A percentile compares a stretch with the other conserved stretches of the same genome.
Conservation (phyloP, 108 stramenopile species). For the Licmophora abbreviata region DNA sequence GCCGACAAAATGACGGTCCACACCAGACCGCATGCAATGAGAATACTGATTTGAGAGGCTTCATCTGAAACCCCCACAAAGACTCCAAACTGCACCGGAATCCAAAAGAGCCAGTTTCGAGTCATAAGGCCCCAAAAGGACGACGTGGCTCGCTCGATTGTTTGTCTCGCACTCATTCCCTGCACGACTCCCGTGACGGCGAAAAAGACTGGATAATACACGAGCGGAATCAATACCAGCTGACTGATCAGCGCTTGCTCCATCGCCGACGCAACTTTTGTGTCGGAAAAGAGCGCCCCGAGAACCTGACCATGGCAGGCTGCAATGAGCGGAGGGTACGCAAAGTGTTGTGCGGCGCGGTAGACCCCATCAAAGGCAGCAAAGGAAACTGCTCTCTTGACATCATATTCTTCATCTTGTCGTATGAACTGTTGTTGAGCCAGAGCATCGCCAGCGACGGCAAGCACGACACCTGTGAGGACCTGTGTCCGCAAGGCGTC, state of each 20-base stretch:
- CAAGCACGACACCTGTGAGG: slow-evolving; percentile 18
- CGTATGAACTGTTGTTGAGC: slow-evolving; percentile 33
- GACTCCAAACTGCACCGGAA: slow-evolving; percentile 49
- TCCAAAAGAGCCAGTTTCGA: slow-evolving; percentile 51
- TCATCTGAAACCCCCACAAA: slow-evolving; percentile 50
- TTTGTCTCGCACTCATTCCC: slow-evolving; percentile 20
- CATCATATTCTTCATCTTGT: slow-evolving; percentile 23
- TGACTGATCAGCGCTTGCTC: slow-evolving; percentile 46
- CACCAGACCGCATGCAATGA: slow-evolving; percentile 19
- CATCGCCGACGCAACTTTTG: slow-evolving; percentile 20
- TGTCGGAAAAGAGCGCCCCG: slow-evolving; percentile 1
- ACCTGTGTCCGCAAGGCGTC: slow-evolving; percentile 15
- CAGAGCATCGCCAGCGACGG: slow-evolving; percentile 36
- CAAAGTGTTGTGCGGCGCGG: slow-evolving; percentile 29
- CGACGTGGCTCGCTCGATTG: slow-evolving; percentile 30
- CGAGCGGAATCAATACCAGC: slow-evolving; percentile 31
- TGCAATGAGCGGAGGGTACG: slow-evolving; percentile 25
- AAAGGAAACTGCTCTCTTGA: slow-evolving; percentile 32
- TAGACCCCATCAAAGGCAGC: slow-evolving; percentile 42
- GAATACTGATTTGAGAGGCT: slow-evolving; percentile 28
- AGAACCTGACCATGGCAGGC: slow-evolving; percentile 30
- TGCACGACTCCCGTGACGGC: slow-evolving; percentile 46
- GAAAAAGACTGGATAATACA: slow-evolving; percentile 56
- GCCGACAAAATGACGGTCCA: slow-evolving; percentile 30
- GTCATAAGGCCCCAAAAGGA: slow-evolving; percentile 42